Evolutionary conservation across 345 rosid genomes (phyloP), one percentile per base, ranked within the genome.

Genomic region (Citrus unshiu): DNA sequence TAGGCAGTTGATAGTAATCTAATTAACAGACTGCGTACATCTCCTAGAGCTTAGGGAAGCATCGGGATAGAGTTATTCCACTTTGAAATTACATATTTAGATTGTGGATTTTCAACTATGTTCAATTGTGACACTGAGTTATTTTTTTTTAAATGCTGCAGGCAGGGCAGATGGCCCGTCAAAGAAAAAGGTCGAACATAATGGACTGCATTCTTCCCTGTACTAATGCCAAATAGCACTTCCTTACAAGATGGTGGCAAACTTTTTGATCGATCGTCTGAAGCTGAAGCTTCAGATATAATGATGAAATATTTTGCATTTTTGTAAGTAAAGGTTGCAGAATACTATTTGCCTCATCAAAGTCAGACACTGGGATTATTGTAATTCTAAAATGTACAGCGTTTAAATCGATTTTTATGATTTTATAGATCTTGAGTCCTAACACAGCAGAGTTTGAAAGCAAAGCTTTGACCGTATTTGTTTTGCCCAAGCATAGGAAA

Each of bases 181-280:
- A 79, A 43, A 79, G 66, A 46, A 86, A 75, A 60, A 83, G 87
- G 68, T 82, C 87, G 1, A 80, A 88, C 73, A 78, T 90, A 19
- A 85, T 87, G 22, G 85, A 82, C 24, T 81, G 91, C 90, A 86
- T 90, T 79, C 93, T 93, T 82, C 88, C 93, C 29, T 93, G 90
- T 46, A 80, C 85, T 27, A 34, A 82, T 0, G 85, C 82, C 24
- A 81, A 86, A 79, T 83, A 81, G 81, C 35, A 67, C 10, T 37
- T 54, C 60, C 34, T 22, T 56, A n/a, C 4, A 13, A 29, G 34
- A 54, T 1, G 35, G 18, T 18, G 63, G 51, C 27, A 56, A 35
- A 24, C 1, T 34, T 54, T 66, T 25, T 35, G 43, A 35, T 37
- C 10, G 27, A 40, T 18, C 39, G 8, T 37, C 29, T 34, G 39